A percentile compares a stretch with the other conserved stretches of the same genome.
Evolutionary conservation across 1,284 basidiomycete species (phyloP).

Genomic region (Heterobasidion annosum): DNA sequence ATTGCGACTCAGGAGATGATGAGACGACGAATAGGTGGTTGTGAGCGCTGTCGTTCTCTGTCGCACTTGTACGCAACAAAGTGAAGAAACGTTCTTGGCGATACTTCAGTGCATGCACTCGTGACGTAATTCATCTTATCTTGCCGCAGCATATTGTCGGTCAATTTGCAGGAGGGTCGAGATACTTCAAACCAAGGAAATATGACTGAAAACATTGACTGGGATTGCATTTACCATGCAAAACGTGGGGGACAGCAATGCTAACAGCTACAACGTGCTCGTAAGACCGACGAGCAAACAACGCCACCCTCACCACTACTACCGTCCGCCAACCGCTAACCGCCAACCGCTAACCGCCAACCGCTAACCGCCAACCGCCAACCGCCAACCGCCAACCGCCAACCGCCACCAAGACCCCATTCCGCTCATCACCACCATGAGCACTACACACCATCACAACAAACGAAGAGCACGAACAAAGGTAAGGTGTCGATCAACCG

Average conservation of each 20-base stretch:
- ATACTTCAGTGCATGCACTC: too few relatives aligned
- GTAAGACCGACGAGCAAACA: not conserved
- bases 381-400: too few relatives aligned
- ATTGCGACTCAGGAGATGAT: too few relatives aligned
- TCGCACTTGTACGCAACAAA: too few relatives aligned
- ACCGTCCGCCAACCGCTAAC: not conserved
- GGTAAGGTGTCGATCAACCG: not conserved
- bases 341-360: not conserved
- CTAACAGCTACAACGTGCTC: not conserved
- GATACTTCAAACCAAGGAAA: not conserved
- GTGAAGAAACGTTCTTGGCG: too few relatives aligned
- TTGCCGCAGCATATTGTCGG: too few relatives aligned
- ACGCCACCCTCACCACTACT: not conserved
- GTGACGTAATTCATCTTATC: too few relatives aligned
- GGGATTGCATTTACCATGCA: not conserved
- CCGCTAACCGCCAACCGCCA: not conserved
- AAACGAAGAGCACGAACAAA: not conserved
- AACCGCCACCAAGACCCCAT: not conserved
- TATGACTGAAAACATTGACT: not conserved
- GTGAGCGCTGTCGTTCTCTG: too few relatives aligned
- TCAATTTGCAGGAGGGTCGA: too few relatives aligned
- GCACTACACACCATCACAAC: not conserved
- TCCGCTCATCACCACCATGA: not conserved
- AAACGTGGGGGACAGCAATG: not conserved
- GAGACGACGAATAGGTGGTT: too few relatives aligned